Evolutionary conservation across 306 rosid genomes (phyloP).

Genomic region (Cyclanthera cordifolia): DNA sequence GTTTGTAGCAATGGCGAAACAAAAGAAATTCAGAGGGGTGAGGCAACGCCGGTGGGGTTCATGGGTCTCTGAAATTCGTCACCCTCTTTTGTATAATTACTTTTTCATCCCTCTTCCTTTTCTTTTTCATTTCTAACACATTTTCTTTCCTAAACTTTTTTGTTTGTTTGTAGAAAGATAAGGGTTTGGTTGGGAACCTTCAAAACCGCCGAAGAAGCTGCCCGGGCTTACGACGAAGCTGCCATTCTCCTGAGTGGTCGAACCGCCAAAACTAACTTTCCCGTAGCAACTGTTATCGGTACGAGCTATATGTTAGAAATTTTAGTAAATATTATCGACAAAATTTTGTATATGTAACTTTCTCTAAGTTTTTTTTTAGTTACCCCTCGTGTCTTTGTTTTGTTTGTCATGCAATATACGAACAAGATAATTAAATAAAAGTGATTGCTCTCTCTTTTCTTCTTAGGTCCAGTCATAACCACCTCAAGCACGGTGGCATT

Average conservation of each 20-base stretch:
- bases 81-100: constrained; percentile 59
- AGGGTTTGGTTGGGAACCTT: constrained; percentile 96
- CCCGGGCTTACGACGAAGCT: constrained; percentile 81
- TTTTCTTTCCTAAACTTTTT: neutral
- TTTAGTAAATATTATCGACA: neutral
- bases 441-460: neutral
- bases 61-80: constrained; percentile 88
- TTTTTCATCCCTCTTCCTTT: constrained; percentile 9
- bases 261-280: constrained; percentile 76
- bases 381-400: too few relatives aligned
- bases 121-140: neutral
- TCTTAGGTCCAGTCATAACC: neutral
- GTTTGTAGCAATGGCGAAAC: constrained; percentile 29
- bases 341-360: too few relatives aligned
- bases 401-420: too few relatives aligned
- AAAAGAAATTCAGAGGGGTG: constrained; percentile 76
- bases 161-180: constrained; percentile 39
- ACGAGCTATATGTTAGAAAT: neutral
- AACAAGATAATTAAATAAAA: too few relatives aligned
- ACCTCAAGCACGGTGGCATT: neutral
- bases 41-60: constrained; percentile 92
- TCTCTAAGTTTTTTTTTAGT: too few relatives aligned
- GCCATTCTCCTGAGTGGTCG: constrained; percentile 70
- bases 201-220: constrained; percentile 81
- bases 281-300: neutral